Base-by-base conservation (phyloP, 805 yeast species). In the Huiozyma naganishii region DNA sequence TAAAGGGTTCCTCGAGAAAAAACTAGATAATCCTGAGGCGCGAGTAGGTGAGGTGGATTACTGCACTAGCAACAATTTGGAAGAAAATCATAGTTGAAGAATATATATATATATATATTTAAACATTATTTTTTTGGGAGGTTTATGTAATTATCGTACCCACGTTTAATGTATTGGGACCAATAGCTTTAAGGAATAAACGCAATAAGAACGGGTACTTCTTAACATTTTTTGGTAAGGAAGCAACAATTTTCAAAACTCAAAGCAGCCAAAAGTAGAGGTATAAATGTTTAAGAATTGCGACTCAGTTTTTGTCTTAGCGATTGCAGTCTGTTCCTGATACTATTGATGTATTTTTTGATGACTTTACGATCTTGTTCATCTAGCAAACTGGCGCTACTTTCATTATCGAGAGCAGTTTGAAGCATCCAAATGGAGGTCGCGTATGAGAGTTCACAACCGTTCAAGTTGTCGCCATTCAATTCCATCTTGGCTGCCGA, bases 401-500 rank as follows among this genome's bases (percentile, higher is more conserved):
- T 90, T 45, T 85, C 67, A 32, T 65, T 62, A 46, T 83, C 90
- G 43, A 88, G 63, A 28, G 90, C 67, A 1, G 95, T 87, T 58
- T 87, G 94, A 55, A 90, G 68, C 96, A 90, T 87, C 97, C 97
- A 90, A 42, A 90, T 76, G 0, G 96, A 80, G 0, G 95, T 86
- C 4, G 94, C 85, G 60, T 90, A 90, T 7, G 90, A 83, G 46
- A 84, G 65, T 62, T 89, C 96, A 64, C 97, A 89, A 55, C 82
- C 88, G 32, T 57, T 55, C 23, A 57, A 44, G 42, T 52, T 50
- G 44, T 77, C 82, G 38, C 84, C 84, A 36, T 73, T 76, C 53
- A 88, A 70, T 64, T 90, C 98, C 58, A 82, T 79, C 44, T 83
- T 81, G 0, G 97, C 97, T 1, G 97, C 95, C 41, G 78, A 79